A percentile compares a stretch with the other conserved stretches of the same genome.
Evolutionary conservation across 2,329 filamentous ascomycete genomes (phyloP).

Genomic region (Fusarium sarcochroum): DNA sequence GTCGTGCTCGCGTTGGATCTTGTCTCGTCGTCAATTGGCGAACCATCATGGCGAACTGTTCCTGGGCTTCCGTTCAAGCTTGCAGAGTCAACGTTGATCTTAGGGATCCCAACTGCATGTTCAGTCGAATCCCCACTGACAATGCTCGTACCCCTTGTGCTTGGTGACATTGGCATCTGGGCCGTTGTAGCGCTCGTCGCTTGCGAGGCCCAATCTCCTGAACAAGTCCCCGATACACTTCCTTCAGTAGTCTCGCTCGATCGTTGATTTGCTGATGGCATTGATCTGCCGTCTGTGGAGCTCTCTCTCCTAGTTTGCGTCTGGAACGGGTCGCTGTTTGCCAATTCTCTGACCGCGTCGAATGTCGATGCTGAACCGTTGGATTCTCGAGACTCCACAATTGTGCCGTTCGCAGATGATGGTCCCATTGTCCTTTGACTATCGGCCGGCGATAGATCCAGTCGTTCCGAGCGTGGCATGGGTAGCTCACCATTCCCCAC

Average conservation of each 20-base stretch:
- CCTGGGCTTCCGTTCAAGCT: slow-evolving; percentile 51
- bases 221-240: slow-evolving; percentile 66
- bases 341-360: slow-evolving; percentile 63
- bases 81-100: slow-evolving; percentile 57
- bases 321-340: slow-evolving; percentile 65
- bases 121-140: slow-evolving; percentile 72
- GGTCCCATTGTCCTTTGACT: slow-evolving; percentile 50
- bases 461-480: slow-evolving; percentile 44
- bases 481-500: slow-evolving; percentile 43
- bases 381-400: slow-evolving; percentile 56
- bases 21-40: slow-evolving; percentile 50
- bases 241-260: slow-evolving; percentile 74
- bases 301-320: slow-evolving; percentile 52
- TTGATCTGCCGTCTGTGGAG: slow-evolving; percentile 55
- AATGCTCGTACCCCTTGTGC: slow-evolving; percentile 76
- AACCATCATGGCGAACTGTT: slow-evolving; percentile 45
- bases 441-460: slow-evolving; percentile 47
- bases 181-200: slow-evolving; percentile 74
- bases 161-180: slow-evolving; percentile 75
- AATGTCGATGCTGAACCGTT: slow-evolving; percentile 62
- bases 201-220: slow-evolving; percentile 74
- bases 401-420: slow-evolving; percentile 39
- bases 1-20: slow-evolving; percentile 50
- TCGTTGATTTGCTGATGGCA: slow-evolving; percentile 64
- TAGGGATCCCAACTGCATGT: slow-evolving; percentile 61